Evolutionary conservation across 805 yeast genomes (phyloP), one percentile per base, ranked within the genome.

Genomic region (Priceomyces castillae): DNA sequence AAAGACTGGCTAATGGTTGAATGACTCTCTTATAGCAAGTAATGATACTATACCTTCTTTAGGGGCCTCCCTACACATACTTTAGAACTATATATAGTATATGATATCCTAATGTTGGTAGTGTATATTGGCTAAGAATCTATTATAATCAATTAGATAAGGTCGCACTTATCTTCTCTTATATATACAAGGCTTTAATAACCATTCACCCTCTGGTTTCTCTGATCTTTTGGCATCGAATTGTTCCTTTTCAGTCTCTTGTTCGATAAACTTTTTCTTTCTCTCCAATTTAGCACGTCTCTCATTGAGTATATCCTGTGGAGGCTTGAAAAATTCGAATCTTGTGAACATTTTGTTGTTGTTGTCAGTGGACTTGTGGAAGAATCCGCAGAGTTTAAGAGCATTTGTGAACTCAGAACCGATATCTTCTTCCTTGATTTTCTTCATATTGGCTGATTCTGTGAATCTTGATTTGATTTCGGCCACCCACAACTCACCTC

Each of bases 401-500:
- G 86, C 81, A 18, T 85, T 78, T 10, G 84, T 87, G 65, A 94
- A 94, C 53, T 86, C 90, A n/a, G 77, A 77, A 12, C 92, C 92
- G 0, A 69, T 59, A 40, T 77, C 64, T 45, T 77, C 50, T 62
- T 80, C 59, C 11, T 50, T 51, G 22, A 52, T 50, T 15, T 50
- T 45, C 37, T 53, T 58, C 12, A 56, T 40, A 23, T 57, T 61
- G 12, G 57, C 46, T 11, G 67, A 64, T 55, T 90, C 96, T 5
- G 79, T 69, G 56, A 94, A 87, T 57, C 99, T 74, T 1, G 97
- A 88, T 65, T 92, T 92, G 66, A 94, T 94, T 61, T 94, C 99
- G 2, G 98, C 94, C 37, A 94, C 89, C 99, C 99, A 94, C 37
- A 94, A 67, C 61, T 92, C 96, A 20, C 99, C 98, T 47, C 89